Percentiles rank a stretch among this genome's conserved stretches.
These are phyloP conservation scores for Lasiodiplodia hormozganensis DNA, from an alignment of 2,329 filamentous ascomycete genomes.

Conservation along the genomic window DNA sequence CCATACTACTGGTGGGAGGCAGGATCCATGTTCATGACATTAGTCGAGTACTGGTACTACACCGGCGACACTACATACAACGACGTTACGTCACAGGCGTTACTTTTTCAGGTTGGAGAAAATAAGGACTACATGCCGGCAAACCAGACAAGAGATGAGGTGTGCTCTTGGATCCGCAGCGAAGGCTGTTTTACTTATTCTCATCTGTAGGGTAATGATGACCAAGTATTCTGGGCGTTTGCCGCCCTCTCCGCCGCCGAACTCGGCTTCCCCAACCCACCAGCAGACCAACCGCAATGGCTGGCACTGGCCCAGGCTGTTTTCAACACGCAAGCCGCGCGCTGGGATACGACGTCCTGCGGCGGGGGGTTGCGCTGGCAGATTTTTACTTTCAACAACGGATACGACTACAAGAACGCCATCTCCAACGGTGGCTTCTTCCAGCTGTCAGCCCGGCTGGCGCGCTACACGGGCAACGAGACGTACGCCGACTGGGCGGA, in stretches of 20 bases:
- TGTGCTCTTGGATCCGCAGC: neutral
- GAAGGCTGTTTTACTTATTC: neutral
- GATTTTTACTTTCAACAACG: constrained; percentile 44
- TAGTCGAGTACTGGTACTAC: constrained; percentile 87
- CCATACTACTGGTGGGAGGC: constrained; percentile 74
- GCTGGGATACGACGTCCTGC: constrained; percentile 43
- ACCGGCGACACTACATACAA: constrained; percentile 78
- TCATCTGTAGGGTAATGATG: constrained; percentile 57
- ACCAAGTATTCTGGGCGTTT: constrained; percentile 65
- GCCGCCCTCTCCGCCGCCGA: constrained; percentile 64
- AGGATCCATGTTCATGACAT: constrained; percentile 66
- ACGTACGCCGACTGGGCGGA: constrained; percentile 47
- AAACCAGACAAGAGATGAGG: constrained; percentile 44
- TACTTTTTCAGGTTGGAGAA: constrained; percentile 43
- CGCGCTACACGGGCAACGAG: constrained; percentile 46
- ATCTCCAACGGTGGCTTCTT: constrained; percentile 49
- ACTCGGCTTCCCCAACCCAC: constrained; percentile 53
- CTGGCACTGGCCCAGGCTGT: constrained; percentile 52
- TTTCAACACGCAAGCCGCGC: constrained; percentile 46
- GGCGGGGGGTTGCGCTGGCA: constrained; percentile 48
- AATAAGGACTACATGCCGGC: constrained; percentile 38
- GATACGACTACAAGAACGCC: constrained; percentile 49
- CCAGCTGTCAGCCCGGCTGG: constrained; percentile 46
- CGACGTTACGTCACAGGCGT: constrained; percentile 63
- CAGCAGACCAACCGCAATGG: constrained; percentile 50